phyloP scores from a whole-genome alignment of 495 filamentous ascomycete genomes.

The Eremomyces bilateralis region DNA sequence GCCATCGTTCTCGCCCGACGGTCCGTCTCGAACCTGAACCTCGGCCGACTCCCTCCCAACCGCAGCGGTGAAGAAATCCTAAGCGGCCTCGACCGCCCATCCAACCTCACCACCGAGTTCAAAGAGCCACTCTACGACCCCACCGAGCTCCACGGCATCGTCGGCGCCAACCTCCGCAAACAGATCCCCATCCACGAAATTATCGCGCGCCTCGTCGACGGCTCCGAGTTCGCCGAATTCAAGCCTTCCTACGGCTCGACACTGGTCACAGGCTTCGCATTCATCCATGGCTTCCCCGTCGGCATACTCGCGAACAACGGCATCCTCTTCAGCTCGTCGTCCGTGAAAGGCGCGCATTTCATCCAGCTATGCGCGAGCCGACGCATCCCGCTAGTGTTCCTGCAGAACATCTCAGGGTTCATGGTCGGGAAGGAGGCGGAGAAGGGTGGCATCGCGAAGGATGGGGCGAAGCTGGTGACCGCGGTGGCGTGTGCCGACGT shows the following conservation, averaged over 20 bases:
- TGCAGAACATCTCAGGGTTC: conserved; percentile 95
- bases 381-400: conserved; percentile 69
- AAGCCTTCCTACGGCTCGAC: conserved; percentile 82
- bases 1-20: conserved; percentile 72
- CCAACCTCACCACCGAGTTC: conserved; percentile 14
- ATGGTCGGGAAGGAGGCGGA: conserved; percentile 94
- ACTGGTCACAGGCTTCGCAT: conserved; percentile 73
- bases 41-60: conserved; percentile 25
- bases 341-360: conserved; percentile 91
- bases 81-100: conserved; percentile 8
- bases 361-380: conserved; percentile 92
- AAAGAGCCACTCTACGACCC: conserved; percentile 64
- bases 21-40: conserved; percentile 75
- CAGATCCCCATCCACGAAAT: conserved; percentile 74
- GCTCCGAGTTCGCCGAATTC: conserved; percentile 78
- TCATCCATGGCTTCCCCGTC: conserved; percentile 75
- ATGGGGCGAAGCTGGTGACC: conserved; percentile 91
- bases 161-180: conserved; percentile 66
- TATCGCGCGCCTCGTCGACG: conserved; percentile 86
- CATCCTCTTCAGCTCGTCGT: conserved; percentile 80
- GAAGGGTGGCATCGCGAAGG: conserved; percentile 88
- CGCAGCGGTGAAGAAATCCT: conserved; percentile 3
- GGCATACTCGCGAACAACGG: conserved; percentile 95
- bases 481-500: conserved; percentile 90
- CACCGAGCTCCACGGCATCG: conserved; percentile 67